Conservation (phyloP, 352 stramenopile species). For the Phytophthora cryptogea region DNA sequence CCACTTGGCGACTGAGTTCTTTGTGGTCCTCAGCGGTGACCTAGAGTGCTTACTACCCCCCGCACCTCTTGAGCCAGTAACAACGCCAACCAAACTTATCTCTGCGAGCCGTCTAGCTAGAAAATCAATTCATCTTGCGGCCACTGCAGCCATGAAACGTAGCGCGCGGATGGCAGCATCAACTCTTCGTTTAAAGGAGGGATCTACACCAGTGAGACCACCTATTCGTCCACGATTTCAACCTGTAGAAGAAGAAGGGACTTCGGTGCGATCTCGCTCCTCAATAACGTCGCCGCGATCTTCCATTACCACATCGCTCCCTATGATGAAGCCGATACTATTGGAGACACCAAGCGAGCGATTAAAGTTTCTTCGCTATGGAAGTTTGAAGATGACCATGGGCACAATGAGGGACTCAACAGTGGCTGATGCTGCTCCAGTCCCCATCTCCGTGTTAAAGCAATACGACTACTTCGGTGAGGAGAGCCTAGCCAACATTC, state of each 20-base stretch:
- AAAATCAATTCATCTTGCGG: conserved; percentile 26
- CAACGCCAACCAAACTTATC: conserved; percentile 4
- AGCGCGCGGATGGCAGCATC: conserved; percentile 25
- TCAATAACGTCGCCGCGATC: conserved; percentile 7
- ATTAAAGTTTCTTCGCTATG: conserved; percentile 19
- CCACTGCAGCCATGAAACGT: conserved; percentile 23
- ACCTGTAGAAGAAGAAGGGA: conserved; percentile 11
- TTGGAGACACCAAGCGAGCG: conserved; percentile 11
- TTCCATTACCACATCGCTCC: conserved; percentile 10
- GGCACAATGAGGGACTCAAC: conserved; percentile 15
- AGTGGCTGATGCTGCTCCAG: conserved; percentile 17
- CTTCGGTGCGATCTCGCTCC: conserved; percentile 1
- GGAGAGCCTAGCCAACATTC: conserved; percentile 46
- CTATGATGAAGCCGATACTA: conserved; percentile 6
- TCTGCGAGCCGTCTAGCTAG: conserved; percentile 10
- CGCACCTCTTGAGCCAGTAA: conserved; percentile 9
- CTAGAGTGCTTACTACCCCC: conserved; percentile 56
- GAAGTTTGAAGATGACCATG: conserved; percentile 24
- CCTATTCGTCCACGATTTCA: conserved; percentile 10
- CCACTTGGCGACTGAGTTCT: conserved; percentile 57
- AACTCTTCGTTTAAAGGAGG: conserved; percentile 20
- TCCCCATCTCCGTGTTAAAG: conserved; percentile 55
- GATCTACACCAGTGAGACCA: neutral
- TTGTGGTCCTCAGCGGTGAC: conserved; percentile 64
- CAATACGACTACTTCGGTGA: conserved; percentile 63